A percentile compares a stretch with the other conserved stretches of the same genome.
phyloP scores from a whole-genome alignment of 768 basidiomycete genomes.

The Suillus discolor region DNA sequence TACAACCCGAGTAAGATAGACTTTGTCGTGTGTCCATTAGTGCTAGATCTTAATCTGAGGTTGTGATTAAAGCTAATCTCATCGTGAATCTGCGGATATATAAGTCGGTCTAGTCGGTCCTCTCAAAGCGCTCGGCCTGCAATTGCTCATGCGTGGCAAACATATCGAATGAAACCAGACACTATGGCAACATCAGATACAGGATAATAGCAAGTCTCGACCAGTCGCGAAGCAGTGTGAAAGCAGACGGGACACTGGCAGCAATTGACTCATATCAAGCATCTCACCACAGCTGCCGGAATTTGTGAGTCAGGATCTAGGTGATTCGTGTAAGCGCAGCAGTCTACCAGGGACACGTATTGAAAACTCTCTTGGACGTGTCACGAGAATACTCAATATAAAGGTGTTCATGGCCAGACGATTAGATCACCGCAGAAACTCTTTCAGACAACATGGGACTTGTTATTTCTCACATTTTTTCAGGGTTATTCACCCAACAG shows the following conservation, averaged over 20 bases:
- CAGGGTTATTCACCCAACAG: neutral
- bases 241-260: neutral
- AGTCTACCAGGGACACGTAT: neutral
- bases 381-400: neutral
- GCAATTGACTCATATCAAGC: neutral
- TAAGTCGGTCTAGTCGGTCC: neutral
- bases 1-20: neutral
- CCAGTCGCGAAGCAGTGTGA: neutral
- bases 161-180: neutral
- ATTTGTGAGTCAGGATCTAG: neutral
- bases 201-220: neutral
- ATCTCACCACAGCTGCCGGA: neutral
- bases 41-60: constrained; percentile 6
- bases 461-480: neutral
- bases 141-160: neutral
- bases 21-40: neutral
- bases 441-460: neutral
- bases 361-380: neutral
- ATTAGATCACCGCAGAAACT: neutral
- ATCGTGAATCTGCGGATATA: neutral
- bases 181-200: neutral
- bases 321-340: neutral
- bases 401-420: neutral
- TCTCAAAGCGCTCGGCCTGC: neutral
- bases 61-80: constrained; percentile 4